phyloP scores from a whole-genome alignment of 768 basidiomycete species.

The Lactarius deliciosus region DNA sequence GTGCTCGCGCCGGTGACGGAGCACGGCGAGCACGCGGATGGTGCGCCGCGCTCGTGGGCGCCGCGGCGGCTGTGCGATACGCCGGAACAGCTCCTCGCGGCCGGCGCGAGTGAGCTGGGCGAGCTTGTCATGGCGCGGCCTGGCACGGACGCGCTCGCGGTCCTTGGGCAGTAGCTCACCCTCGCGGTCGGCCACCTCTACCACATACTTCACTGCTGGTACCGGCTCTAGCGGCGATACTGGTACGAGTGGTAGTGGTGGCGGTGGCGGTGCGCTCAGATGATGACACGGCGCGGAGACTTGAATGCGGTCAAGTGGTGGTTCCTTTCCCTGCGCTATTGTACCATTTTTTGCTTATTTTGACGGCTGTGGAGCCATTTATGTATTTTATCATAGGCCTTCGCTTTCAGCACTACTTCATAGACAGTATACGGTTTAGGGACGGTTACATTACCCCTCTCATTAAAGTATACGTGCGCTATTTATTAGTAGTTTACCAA shows the following conservation, averaged over 20 bases:
- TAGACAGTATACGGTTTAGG: background rate
- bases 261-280: background rate
- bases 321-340: background rate
- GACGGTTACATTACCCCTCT: background rate
- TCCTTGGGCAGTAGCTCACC: constrained; percentile 18
- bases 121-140: background rate
- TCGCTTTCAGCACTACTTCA: background rate
- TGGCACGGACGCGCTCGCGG: background rate
- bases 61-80: constrained; percentile 1
- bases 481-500: constrained; percentile 5
- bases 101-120: constrained; percentile 15
- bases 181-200: constrained; percentile 5
- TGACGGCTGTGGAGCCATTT: background rate
- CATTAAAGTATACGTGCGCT: background rate
- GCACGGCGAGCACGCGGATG: constrained; percentile 17
- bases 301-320: background rate
- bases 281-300: background rate
- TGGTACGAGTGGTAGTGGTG: background rate
- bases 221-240: constrained; percentile 11
- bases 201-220: constrained; percentile 5
- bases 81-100: background rate
- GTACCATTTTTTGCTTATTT: background rate
- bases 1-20: constrained; percentile 28
- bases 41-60: background rate
- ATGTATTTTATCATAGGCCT: background rate